Conservation (phyloP, 495 filamentous ascomycete species). For the Penicillium cataractarum region DNA sequence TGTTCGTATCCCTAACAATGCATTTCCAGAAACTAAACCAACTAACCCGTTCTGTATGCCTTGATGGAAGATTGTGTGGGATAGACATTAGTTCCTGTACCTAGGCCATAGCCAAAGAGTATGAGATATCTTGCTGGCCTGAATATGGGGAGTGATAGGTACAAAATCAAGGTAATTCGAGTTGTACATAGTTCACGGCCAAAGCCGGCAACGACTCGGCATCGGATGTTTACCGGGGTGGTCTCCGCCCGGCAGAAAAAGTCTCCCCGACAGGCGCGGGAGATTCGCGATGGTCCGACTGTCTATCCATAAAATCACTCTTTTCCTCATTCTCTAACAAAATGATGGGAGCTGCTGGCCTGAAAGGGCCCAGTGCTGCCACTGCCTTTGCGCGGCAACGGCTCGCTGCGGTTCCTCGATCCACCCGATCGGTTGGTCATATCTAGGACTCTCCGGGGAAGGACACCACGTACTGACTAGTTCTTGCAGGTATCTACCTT, state of each 20-base stretch:
- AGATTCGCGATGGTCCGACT: slow-evolving; percentile 22
- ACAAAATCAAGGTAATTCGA: too few relatives aligned
- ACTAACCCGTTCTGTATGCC: background rate
- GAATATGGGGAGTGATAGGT: too few relatives aligned
- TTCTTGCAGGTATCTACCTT: slow-evolving; percentile 44
- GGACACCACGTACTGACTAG: slow-evolving; percentile 26
- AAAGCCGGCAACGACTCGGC: background rate
- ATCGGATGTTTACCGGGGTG: slow-evolving; percentile 19
- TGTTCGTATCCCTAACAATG: background rate
- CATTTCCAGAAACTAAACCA: background rate
- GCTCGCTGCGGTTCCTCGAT: slow-evolving; percentile 35
- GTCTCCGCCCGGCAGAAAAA: slow-evolving; percentile 49
- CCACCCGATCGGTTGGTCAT: slow-evolving; percentile 44
- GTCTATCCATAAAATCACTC: slow-evolving; percentile 17
- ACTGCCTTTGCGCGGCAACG: slow-evolving; percentile 40
- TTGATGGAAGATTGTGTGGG: background rate
- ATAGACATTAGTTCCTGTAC: too few relatives aligned
- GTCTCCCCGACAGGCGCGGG: slow-evolving; percentile 24
- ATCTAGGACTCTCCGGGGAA: background rate
- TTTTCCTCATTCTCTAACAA: slow-evolving; percentile 19
- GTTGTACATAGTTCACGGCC: background rate
- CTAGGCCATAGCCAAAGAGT: too few relatives aligned
- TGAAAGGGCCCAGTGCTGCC: slow-evolving; percentile 36
- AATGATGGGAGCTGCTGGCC: slow-evolving; percentile 43
- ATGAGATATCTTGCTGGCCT: too few relatives aligned